Base-by-base conservation (phyloP, 1,139 yeast genomes). In the Yamadazyma sp. region DNA sequence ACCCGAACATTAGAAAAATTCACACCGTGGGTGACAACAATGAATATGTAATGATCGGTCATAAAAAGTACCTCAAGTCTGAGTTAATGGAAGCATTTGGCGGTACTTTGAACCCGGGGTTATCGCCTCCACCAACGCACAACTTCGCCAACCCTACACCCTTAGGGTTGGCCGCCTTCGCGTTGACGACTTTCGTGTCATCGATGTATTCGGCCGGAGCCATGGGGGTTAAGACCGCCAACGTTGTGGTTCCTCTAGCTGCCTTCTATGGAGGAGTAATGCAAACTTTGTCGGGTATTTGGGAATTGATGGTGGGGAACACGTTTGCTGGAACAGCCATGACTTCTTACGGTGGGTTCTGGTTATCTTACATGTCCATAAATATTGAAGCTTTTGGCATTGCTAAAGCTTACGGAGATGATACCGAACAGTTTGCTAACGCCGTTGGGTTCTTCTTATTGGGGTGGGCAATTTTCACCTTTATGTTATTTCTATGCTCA, bases 141-240 rank as follows among this genome's bases (percentile, higher is more conserved):
- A 50, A 63, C 37, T 60, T 71, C 43, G 85, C 75, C 27, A 79
- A 81, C 50, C 83, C 87, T 1, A 77, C 80, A 17, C 85, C 87
- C 3, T 60, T 79, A 44, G 87, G 86, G 2, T 65, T 80, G 41
- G 65, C 75, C 18, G 79, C 77, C 2, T 81, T 77, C 59, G 68
- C 73, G 16, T 50, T 74, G 45, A 69, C 78, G 25, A 75, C 83
- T 1, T 69, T 79, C 50, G 66, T 67, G 11, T 62, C 73, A 41
- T 70, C 75, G 1, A 66, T 79, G 54, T 54, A 44, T 45, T 63
- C 68, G 36, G 69, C 70, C 16, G 59, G 54, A 42, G 75, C 76
- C 12, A 64, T 61, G 66, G 76, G 76, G 3, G 54, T 72, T 26
- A 46, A 46, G 2, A 48, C 49, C 8, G 61, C 71, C 5, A 66